These are phyloP conservation scores for Atalantia buxifolia DNA, from an alignment of 345 rosid genomes.

Conservation along the genomic window DNA sequence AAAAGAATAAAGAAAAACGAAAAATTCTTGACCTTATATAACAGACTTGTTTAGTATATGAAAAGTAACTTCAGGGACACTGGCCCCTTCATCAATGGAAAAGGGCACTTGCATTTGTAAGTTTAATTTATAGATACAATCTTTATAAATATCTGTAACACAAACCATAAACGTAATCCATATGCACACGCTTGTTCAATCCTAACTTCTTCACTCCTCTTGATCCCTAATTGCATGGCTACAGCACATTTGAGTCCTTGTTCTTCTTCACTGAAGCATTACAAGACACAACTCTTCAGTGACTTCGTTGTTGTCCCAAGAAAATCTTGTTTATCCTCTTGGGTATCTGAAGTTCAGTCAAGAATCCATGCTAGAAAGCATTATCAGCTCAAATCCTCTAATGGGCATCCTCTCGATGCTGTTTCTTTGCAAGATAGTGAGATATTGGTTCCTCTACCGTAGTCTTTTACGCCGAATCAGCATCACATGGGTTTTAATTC, in stretches of 20 bases:
- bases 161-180: not conserved
- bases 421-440: too few species aligned
- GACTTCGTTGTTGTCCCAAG: constrained; percentile 33
- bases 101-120: not conserved
- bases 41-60: constrained; percentile 5
- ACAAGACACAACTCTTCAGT: constrained; percentile 27
- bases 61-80: not conserved
- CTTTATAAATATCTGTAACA: not conserved
- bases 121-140: not conserved
- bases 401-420: constrained; percentile 34
- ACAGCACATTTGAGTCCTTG: constrained; percentile 30
- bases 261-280: constrained; percentile 35
- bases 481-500: too few species aligned
- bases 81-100: constrained; percentile 10
- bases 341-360: constrained; percentile 43
- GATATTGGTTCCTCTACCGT: too few species aligned
- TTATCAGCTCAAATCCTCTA: constrained; percentile 47
- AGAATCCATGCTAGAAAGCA: constrained; percentile 33
- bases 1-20: not conserved
- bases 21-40: constrained; percentile 33
- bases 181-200: not conserved
- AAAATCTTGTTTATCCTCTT: constrained; percentile 28
- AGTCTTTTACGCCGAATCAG: too few species aligned
- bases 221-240: constrained; percentile 41
- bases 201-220: not conserved